Conservation (phyloP, 2,329 filamentous ascomycete genomes). For the Pseudogymnoascus sp. region DNA sequence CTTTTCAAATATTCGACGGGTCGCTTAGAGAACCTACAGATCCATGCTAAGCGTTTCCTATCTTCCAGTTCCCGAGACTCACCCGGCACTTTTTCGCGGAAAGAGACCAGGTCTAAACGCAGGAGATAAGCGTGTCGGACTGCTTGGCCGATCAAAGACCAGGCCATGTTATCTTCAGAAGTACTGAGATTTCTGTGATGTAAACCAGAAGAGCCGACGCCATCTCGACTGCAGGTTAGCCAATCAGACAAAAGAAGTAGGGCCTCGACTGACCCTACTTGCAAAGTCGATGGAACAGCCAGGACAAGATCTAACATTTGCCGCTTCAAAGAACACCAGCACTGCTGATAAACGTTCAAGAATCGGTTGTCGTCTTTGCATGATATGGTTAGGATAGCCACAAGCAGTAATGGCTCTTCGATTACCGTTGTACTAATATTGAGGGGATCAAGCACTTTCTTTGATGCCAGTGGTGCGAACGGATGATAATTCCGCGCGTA, state of each 20-base stretch:
- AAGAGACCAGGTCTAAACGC: slow-evolving; percentile 18
- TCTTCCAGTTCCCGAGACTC: neutral
- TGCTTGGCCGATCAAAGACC: slow-evolving; percentile 21
- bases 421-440: neutral
- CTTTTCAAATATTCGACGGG: neutral
- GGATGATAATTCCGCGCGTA: slow-evolving; percentile 9
- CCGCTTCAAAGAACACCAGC: slow-evolving; percentile 8
- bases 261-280: slow-evolving; percentile 17
- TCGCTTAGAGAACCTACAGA: neutral
- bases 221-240: slow-evolving; percentile 16
- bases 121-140: slow-evolving; percentile 21
- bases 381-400: slow-evolving; percentile 10
- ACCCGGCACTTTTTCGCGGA: slow-evolving; percentile 10
- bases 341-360: slow-evolving; percentile 1
- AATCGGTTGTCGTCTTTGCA: slow-evolving; percentile 8
- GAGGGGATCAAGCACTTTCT: neutral
- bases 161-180: slow-evolving; percentile 20
- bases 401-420: slow-evolving; percentile 10
- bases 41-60: neutral
- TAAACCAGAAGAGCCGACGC: neutral
- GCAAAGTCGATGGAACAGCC: slow-evolving; percentile 13
- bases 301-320: slow-evolving; percentile 13
- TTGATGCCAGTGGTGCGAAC: slow-evolving; percentile 1
- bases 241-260: slow-evolving; percentile 21
- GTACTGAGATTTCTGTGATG: neutral